These are phyloP conservation scores for Trichophyton mentagrophytes DNA, from an alignment of 2,329 filamentous ascomycete genomes.

Conservation along the genomic window DNA sequence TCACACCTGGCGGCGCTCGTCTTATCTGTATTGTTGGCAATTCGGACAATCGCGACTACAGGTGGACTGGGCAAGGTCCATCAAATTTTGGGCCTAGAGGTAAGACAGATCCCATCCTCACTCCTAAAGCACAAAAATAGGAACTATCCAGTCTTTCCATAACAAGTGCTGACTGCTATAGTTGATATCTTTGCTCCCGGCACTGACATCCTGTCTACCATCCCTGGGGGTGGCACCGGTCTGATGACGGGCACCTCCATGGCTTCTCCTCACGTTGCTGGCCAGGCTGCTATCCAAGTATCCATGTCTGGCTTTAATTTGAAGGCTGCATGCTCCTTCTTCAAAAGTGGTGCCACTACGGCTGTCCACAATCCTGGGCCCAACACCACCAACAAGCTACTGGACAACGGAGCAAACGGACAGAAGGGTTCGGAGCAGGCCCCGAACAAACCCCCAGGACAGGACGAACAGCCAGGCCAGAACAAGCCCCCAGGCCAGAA, in stretches of 20 bases:
- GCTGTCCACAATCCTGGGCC: slow-evolving; percentile 14
- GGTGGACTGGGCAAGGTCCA: slow-evolving; percentile 17
- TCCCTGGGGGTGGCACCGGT: slow-evolving; percentile 38
- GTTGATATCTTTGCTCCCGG: slow-evolving; percentile 48
- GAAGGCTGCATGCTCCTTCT: slow-evolving; percentile 33
- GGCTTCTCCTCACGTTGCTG: slow-evolving; percentile 36
- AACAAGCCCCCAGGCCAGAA: too few species aligned
- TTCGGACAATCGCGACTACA: slow-evolving; percentile 21
- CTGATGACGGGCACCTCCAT: slow-evolving; percentile 26
- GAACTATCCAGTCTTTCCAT: too few species aligned
- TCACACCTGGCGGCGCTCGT: slow-evolving; percentile 27
- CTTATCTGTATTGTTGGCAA: slow-evolving; percentile 31
- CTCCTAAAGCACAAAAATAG: too few species aligned
- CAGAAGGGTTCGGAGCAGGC: not conserved
- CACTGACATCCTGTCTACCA: slow-evolving; percentile 38
- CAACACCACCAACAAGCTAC: slow-evolving; percentile 19
- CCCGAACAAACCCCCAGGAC: too few species aligned
- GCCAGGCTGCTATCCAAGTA: slow-evolving; percentile 39
- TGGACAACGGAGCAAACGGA: slow-evolving; percentile 17
- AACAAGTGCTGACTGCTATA: not conserved
- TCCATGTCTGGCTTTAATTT: slow-evolving; percentile 33
- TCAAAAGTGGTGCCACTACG: slow-evolving; percentile 40
- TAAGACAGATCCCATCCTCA: not conserved
- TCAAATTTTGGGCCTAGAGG: slow-evolving; percentile 32
- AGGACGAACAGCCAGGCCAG: too few species aligned